phyloP scores from a whole-genome alignment of 2,329 filamentous ascomycete genomes.

The Ascochyta lentis region DNA sequence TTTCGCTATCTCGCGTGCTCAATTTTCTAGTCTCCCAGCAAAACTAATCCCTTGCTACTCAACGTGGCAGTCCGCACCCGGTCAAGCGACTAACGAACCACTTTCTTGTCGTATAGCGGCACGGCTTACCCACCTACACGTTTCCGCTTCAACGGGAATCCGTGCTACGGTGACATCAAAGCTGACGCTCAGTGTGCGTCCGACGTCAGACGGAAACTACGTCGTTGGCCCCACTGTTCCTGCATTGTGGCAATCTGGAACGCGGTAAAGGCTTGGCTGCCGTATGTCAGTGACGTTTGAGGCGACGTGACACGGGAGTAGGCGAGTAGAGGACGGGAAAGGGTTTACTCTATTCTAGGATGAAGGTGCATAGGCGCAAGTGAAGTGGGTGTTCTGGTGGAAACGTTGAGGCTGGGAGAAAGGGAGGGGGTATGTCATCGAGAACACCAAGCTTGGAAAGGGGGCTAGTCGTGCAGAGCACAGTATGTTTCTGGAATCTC shows the following conservation, averaged over 20 bases:
- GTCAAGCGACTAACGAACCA: background rate
- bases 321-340: background rate
- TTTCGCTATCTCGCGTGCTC: slow-evolving; percentile 5
- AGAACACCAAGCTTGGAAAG: slow-evolving; percentile 1
- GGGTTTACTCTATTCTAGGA: slow-evolving; percentile 1
- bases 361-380: background rate
- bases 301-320: slow-evolving; percentile 9
- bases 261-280: slow-evolving; percentile 12
- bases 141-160: background rate
- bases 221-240: slow-evolving; percentile 17
- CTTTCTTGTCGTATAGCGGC: background rate
- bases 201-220: slow-evolving; percentile 14
- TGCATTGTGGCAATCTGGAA: slow-evolving; percentile 9
- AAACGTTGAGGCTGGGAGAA: background rate
- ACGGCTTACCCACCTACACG: background rate
- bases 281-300: slow-evolving; percentile 9
- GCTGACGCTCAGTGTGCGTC: slow-evolving; percentile 1
- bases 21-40: background rate
- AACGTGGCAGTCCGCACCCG: background rate
- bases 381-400: background rate
- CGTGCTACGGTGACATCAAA: slow-evolving; percentile 7
- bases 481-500: background rate
- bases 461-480: background rate
- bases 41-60: background rate
- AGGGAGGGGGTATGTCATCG: slow-evolving; percentile 7